Evolutionary conservation across 345 rosid genomes (phyloP).

Genomic region (Bruguiera parviflora): DNA sequence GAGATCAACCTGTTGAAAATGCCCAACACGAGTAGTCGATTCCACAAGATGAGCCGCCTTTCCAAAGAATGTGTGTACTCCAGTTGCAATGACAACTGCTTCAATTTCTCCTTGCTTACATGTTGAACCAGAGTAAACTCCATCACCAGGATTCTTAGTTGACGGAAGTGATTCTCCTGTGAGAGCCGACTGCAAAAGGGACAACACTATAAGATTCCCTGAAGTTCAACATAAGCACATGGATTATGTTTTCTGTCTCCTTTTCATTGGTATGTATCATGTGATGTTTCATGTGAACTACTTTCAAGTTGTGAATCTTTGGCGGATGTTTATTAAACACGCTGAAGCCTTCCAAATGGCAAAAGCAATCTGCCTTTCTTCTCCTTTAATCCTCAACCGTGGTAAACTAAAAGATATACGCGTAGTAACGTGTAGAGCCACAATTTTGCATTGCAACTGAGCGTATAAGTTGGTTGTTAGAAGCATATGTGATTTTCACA

Average conservation of each 20-base stretch:
- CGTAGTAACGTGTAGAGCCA: no score
- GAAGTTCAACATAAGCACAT: neutral
- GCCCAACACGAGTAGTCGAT: neutral
- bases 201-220: neutral
- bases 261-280: no score
- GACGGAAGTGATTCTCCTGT: slow-evolving; percentile 93
- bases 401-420: no score
- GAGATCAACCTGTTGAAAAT: slow-evolving; percentile 1
- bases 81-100: slow-evolving; percentile 71
- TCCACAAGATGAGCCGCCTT: slow-evolving; percentile 8
- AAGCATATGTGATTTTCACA: no score
- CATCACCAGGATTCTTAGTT: slow-evolving; percentile 62
- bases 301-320: no score
- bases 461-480: no score
- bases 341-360: neutral
- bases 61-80: slow-evolving; percentile 7
- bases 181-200: slow-evolving; percentile 65
- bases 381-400: no score
- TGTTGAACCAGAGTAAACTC: slow-evolving; percentile 87
- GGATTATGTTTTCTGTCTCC: no score
- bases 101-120: slow-evolving; percentile 64
- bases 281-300: no score
- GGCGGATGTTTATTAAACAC: neutral
- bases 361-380: neutral
- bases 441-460: no score